Evolutionary conservation across 352 stramenopile species (phyloP).

Genomic region (Aphanomyces euteiches): DNA sequence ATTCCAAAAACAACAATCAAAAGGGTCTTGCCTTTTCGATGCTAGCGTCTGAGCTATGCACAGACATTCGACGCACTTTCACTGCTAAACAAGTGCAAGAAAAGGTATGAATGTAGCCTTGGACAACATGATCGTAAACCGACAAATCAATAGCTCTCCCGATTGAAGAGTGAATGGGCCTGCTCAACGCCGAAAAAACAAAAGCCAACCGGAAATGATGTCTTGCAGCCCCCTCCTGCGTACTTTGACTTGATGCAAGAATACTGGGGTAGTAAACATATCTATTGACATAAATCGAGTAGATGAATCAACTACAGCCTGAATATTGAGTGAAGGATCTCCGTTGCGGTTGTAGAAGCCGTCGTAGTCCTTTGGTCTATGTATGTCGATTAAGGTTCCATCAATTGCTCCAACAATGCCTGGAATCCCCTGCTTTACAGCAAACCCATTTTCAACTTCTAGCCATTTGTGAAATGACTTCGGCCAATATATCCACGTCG

Average conservation of each 20-base stretch:
- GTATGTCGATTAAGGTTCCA: constrained; percentile 15
- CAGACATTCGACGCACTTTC: neutral
- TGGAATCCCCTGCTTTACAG: constrained; percentile 1
- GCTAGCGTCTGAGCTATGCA: constrained; percentile 3
- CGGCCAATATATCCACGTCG: neutral
- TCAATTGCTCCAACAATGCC: constrained; percentile 17
- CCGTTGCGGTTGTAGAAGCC: constrained; percentile 27
- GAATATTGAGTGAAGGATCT: constrained; percentile 25
- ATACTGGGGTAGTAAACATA: neutral
- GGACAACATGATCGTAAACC: too few relatives aligned
- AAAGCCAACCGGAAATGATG: too few relatives aligned
- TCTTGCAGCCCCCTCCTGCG: too few relatives aligned
- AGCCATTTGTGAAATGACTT: neutral
- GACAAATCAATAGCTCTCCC: too few relatives aligned
- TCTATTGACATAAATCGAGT: neutral
- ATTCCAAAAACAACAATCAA: constrained; percentile 19
- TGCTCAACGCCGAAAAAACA: too few relatives aligned
- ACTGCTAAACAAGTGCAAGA: neutral
- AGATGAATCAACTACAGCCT: constrained; percentile 21
- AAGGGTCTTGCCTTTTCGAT: neutral
- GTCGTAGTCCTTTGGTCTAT: constrained; percentile 10
- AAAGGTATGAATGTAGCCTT: neutral
- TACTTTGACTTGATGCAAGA: too few relatives aligned
- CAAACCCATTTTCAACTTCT: neutral
- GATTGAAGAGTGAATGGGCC: too few relatives aligned